Conservation (phyloP, 1,139 yeast genomes). For the Hansenula anomala region DNA sequence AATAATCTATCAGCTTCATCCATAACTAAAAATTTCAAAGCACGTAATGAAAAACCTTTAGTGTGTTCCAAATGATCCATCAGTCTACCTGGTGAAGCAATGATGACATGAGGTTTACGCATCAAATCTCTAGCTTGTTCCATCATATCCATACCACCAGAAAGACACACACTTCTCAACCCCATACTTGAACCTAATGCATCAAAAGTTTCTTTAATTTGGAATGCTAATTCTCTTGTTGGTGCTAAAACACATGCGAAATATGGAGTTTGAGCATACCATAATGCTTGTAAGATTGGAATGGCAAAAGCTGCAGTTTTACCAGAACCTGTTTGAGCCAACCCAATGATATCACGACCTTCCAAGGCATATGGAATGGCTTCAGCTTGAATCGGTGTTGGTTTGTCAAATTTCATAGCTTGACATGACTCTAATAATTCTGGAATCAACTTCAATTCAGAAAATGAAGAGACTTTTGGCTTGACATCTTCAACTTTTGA, state of each 20-base stretch:
- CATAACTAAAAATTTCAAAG: conserved; percentile 80
- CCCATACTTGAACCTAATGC: conserved; percentile 93
- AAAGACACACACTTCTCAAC: conserved; percentile 76
- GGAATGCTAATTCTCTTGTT: conserved; percentile 95
- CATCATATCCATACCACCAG: conserved; percentile 99
- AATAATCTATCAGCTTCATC: conserved; percentile 96
- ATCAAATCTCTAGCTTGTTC: conserved; percentile 92
- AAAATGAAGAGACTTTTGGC: conserved; percentile 30
- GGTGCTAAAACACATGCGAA: conserved; percentile 92
- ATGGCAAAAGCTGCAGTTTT: conserved; percentile 85
- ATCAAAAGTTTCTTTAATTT: conserved; percentile 91
- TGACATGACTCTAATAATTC: conserved; percentile 80
- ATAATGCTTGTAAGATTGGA: conserved; percentile 85
- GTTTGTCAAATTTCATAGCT: conserved; percentile 56
- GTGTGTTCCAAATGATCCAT: conserved; percentile 95
- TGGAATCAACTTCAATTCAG: conserved; percentile 62
- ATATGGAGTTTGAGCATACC: conserved; percentile 85
- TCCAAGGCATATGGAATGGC: conserved; percentile 88
- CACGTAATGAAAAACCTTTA: conserved; percentile 81
- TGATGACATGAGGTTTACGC: conserved; percentile 90
- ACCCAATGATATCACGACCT: conserved; percentile 78
- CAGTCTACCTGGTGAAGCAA: conserved; percentile 95
- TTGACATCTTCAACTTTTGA: conserved; percentile 17
- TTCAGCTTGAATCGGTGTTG: conserved; percentile 90
- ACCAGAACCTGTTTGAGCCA: conserved; percentile 84